Percentiles rank a stretch among this genome's conserved stretches.
Evolutionary conservation across 2,329 filamentous ascomycete species (phyloP).

Genomic region (Aureobasidium sp.): DNA sequence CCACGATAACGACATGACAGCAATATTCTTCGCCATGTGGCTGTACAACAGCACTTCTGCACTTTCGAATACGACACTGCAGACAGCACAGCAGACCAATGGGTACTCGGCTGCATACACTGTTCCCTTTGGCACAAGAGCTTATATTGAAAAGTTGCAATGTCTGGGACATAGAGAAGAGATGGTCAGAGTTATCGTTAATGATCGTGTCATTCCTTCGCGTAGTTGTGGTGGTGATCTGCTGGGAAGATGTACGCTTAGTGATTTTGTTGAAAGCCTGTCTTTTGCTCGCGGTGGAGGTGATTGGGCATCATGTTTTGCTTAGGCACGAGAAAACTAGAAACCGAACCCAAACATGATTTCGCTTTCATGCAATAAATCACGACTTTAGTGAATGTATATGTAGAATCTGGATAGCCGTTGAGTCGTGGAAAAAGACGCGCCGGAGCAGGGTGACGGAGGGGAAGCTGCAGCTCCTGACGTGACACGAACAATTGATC

Average conservation of each 20-base stretch:
- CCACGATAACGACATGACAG: conserved; percentile 90
- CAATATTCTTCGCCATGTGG: conserved; percentile 79
- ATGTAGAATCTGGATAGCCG: too few relatives aligned
- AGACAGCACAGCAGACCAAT: conserved; percentile 59
- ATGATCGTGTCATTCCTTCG: conserved; percentile 82
- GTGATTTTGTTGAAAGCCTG: conserved; percentile 77
- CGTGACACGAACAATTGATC: neutral
- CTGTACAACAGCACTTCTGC: conserved; percentile 74
- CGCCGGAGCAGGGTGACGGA: too few relatives aligned
- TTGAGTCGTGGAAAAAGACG: too few relatives aligned
- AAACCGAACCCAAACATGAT: too few relatives aligned
- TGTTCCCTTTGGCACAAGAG: conserved; percentile 82
- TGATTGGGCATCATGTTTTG: conserved; percentile 73
- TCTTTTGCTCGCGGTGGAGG: conserved; percentile 78
- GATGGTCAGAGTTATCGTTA: conserved; percentile 81
- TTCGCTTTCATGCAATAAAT: too few relatives aligned
- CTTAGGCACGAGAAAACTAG: neutral
- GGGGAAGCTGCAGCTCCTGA: neutral
- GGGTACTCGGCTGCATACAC: conserved; percentile 83
- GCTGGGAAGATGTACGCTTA: conserved; percentile 75
- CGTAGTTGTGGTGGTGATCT: conserved; percentile 74
- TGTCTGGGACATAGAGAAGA: conserved; percentile 71
- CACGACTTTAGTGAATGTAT: too few relatives aligned
- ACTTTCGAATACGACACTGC: conserved; percentile 50
- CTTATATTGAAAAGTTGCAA: conserved; percentile 89